Conservation (phyloP, 768 basidiomycete genomes). For the Mycena pura region DNA sequence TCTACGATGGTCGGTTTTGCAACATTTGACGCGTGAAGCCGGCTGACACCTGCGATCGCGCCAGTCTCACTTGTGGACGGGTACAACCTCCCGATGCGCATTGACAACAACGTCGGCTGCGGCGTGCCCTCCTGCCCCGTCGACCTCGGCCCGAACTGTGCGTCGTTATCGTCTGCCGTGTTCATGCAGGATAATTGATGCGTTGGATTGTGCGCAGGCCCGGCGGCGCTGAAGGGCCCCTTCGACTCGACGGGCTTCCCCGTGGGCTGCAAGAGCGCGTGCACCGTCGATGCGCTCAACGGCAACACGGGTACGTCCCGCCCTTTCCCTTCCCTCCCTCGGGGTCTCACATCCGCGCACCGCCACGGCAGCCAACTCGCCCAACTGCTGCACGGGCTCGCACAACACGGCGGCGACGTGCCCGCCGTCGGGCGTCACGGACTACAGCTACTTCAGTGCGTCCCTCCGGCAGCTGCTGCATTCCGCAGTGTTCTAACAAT, state of each 20-base stretch:
- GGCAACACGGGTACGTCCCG: constrained; percentile 45
- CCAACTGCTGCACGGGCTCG: constrained; percentile 33
- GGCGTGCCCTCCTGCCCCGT: constrained; percentile 49
- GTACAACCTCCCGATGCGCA: constrained; percentile 41
- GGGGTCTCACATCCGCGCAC: not conserved
- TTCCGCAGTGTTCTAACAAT: not conserved
- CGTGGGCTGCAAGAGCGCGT: constrained; percentile 53
- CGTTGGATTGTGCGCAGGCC: constrained; percentile 18
- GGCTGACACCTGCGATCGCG: too few species aligned
- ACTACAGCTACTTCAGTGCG: constrained; percentile 59
- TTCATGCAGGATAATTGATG: not conserved
- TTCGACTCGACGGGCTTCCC: constrained; percentile 39
- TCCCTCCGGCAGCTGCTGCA: not conserved
- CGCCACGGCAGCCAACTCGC: constrained; percentile 17
- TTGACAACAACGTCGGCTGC: constrained; percentile 41
- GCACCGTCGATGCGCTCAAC: constrained; percentile 42
- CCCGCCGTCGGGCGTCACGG: constrained; percentile 52
- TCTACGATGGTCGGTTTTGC: constrained; percentile 18
- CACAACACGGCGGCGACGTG: constrained; percentile 50
- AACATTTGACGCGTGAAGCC: not conserved
- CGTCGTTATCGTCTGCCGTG: constrained; percentile 5
- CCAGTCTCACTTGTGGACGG: constrained; percentile 56
- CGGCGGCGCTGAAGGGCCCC: constrained; percentile 19
- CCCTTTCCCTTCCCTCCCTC: constrained; percentile 47
- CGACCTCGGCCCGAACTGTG: constrained; percentile 52